Conservation (phyloP, 345 rosid species). For the Eucalyptus sideroxylon region DNA sequence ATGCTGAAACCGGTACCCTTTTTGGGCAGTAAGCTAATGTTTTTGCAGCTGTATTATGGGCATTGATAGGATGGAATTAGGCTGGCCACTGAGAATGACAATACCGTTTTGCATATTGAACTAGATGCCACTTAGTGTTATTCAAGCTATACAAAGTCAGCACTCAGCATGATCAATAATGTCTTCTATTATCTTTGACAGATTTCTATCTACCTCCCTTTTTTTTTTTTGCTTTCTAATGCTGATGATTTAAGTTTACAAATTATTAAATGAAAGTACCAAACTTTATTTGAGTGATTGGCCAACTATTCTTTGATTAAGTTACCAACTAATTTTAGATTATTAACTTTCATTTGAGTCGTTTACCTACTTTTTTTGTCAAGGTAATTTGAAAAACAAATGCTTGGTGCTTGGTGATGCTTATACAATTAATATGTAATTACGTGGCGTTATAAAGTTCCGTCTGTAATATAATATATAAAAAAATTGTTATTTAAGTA, state of each 20-base stretch:
- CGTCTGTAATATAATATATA: background rate
- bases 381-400: background rate
- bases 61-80: background rate
- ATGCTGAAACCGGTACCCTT: background rate
- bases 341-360: background rate
- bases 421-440: background rate
- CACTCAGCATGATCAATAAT: background rate
- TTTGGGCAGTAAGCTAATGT: background rate
- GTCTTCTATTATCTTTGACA: background rate
- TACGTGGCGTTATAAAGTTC: rapidly evolving
- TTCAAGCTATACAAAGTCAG: background rate
- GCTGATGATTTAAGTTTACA: background rate
- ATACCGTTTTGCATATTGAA: background rate
- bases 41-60: background rate
- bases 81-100: background rate
- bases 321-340: background rate
- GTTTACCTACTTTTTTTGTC: background rate
- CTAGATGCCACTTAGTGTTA: background rate
- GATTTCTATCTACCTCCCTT: background rate
- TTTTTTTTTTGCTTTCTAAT: background rate
- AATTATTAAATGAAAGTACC: background rate
- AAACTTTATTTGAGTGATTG: background rate
- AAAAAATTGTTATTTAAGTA: background rate
- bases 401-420: background rate
- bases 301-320: background rate